A percentile compares a stretch with the other conserved stretches of the same genome.
These are phyloP conservation scores for Blechomonas ayalai DNA, from an alignment of 208 protist species.

Conservation along the genomic window DNA sequence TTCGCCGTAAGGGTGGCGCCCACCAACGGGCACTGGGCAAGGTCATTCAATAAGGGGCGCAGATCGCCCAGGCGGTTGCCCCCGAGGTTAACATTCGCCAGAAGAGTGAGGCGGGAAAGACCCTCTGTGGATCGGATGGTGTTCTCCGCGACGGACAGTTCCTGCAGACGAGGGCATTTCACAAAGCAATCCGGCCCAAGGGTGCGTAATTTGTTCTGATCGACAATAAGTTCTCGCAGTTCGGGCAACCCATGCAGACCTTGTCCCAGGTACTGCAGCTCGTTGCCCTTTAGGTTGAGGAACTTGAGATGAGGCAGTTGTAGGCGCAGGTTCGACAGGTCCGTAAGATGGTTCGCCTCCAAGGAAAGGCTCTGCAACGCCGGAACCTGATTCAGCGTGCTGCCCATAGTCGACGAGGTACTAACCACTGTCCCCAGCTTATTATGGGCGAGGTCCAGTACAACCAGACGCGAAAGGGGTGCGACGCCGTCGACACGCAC, in stretches of 20 bases:
- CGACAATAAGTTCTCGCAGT: conserved; percentile 88
- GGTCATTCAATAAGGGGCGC: conserved; percentile 22
- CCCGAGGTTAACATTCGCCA: conserved; percentile 46
- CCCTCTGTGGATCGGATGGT: conserved; percentile 56
- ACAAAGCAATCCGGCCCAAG: conserved; percentile 49
- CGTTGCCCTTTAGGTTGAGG: conserved; percentile 87
- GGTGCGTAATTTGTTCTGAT: conserved; percentile 83
- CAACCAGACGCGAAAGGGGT: conserved; percentile 36
- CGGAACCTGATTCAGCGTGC: conserved; percentile 29
- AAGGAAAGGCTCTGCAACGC: conserved; percentile 76
- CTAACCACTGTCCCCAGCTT: conserved; percentile 24
- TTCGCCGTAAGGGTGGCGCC: conserved; percentile 55
- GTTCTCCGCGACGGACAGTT: conserved; percentile 77
- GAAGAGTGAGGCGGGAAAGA: conserved; percentile 23
- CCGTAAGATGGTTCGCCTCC: conserved; percentile 77
- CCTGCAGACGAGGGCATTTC: conserved; percentile 34
- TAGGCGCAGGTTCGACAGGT: conserved; percentile 42
- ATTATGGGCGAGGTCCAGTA: conserved; percentile 84
- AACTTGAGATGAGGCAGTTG: conserved; percentile 58
- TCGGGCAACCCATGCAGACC: conserved; percentile 59
- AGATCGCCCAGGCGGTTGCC: conserved; percentile 74
- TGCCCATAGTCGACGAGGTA: conserved; percentile 32
- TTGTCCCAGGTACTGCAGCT: conserved; percentile 67
- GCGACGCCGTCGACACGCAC: conserved; percentile 38
- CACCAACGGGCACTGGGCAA: conserved; percentile 27